Base-by-base conservation (phyloP, 441 rosid genomes). In the Arabidopsis hybrid region DNA sequence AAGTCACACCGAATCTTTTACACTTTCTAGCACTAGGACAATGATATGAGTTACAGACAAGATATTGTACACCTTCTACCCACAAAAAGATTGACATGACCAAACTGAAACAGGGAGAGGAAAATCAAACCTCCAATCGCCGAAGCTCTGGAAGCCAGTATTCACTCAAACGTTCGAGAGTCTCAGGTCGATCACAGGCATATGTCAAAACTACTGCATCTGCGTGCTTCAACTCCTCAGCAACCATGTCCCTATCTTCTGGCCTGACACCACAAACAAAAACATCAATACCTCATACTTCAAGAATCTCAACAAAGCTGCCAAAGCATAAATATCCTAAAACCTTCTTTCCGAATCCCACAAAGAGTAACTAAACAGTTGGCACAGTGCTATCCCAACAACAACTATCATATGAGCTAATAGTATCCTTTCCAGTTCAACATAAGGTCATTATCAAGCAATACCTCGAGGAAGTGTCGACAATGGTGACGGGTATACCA, bases 71-170 rank as follows among this genome's bases (percentile, higher is more conserved):
- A 18, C 47, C 56, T 51, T 85, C 88, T 57, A 87, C 84, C 0
- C 87, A 88, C 76, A 89, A 65, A 64, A 87, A 72, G 0, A 92
- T 35, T 50, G 45, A 36, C 65, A 71, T 43, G 43, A 45, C 6
- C 9, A 71, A 59, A 60, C 45, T 38, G 34, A 72, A 60, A 59
- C 7, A 71, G 12, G 62, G 35, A 63, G 35, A 51, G 12, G 31
- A 29, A 35, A 58, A 29, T 35, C 50, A 82, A 80, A 91, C 95
- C 96, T 95, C 98, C 68, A 95, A 79, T 62, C 79, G 82, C 21
- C 96, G 92, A 68, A 95, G 97, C 72, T 91, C 88, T 0, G 95
- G 99, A 71, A 93, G 95, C 99, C 99, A 95, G 81, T 87, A 90
- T 39, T 83, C 67, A 82, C 91, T 91, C 92, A 95, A 81, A 35